A percentile compares a stretch with the other conserved stretches of the same genome.
These are phyloP conservation scores for Westerdykella ornata DNA, from an alignment of 2,329 filamentous ascomycete genomes.

Conservation along the genomic window DNA sequence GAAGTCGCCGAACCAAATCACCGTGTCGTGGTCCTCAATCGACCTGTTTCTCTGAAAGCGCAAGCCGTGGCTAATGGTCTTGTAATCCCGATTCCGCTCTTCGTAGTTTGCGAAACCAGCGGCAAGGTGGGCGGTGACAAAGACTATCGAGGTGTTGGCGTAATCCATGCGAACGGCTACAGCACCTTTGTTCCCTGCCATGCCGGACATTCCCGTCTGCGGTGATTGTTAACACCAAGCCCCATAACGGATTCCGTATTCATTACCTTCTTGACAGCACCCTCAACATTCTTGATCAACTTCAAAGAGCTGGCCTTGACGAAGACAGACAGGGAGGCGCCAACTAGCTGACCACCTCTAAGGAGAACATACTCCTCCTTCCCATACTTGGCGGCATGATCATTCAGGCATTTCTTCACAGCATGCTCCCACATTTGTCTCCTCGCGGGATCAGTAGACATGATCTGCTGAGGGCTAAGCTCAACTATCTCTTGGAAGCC, in stretches of 20 bases:
- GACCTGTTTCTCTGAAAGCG: constrained; percentile 84
- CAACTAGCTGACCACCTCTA: constrained; percentile 87
- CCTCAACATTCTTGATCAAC: constrained; percentile 93
- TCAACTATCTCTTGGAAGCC: constrained; percentile 99
- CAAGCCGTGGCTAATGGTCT: constrained; percentile 77
- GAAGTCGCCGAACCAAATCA: constrained; percentile 93
- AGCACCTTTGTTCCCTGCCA: constrained; percentile 96
- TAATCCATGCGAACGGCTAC: constrained; percentile 95
- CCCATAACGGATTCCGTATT: background rate
- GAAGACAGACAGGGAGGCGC: constrained; percentile 86
- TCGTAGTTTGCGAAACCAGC: constrained; percentile 96
- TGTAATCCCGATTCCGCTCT: constrained; percentile 88
- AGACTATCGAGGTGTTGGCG: constrained; percentile 85
- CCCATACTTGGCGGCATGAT: constrained; percentile 56
- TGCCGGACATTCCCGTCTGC: constrained; percentile 82
- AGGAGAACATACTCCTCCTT: constrained; percentile 81
- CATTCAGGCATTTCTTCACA: constrained; percentile 71
- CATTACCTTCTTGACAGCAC: constrained; percentile 75
- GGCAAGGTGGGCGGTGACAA: constrained; percentile 92
- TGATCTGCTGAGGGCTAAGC: constrained; percentile 93
- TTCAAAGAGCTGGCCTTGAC: constrained; percentile 70
- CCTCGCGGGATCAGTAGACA: constrained; percentile 89
- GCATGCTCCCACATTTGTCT: constrained; percentile 81
- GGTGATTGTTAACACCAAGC: constrained; percentile 11
- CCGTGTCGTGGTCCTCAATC: constrained; percentile 85